These are phyloP conservation scores for Elsinoe ampelina DNA, from an alignment of 2,329 filamentous ascomycete genomes.

Conservation along the genomic window DNA sequence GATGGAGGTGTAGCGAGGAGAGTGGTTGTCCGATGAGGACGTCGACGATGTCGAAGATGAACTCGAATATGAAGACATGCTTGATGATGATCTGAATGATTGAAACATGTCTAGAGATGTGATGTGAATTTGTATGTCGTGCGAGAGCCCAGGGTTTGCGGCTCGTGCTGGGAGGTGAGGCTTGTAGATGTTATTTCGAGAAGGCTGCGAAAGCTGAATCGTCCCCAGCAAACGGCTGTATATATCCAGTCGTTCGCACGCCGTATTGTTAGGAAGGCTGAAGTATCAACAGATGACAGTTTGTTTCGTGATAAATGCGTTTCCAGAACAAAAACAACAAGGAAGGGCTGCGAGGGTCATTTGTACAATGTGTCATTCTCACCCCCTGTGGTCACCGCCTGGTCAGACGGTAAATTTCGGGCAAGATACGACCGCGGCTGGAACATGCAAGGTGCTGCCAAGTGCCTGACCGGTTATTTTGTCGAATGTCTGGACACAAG, in stretches of 20 bases:
- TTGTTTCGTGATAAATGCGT: slow-evolving; percentile 14
- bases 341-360: slow-evolving; percentile 1
- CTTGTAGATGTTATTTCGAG: slow-evolving; percentile 13
- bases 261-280: slow-evolving; percentile 8
- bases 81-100: slow-evolving; percentile 15
- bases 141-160: not conserved
- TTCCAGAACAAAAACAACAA: not conserved
- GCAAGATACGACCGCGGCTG: slow-evolving; percentile 7
- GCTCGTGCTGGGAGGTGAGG: not conserved
- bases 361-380: slow-evolving; percentile 7
- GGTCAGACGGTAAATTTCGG: slow-evolving; percentile 7
- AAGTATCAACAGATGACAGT: slow-evolving; percentile 6
- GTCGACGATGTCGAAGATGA: slow-evolving; percentile 16
- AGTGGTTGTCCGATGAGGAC: slow-evolving; percentile 15
- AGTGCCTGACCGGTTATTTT: slow-evolving; percentile 5
- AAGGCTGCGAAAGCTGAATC: slow-evolving; percentile 13
- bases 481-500: not conserved
- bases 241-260: slow-evolving; percentile 1
- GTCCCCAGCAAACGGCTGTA: slow-evolving; percentile 12
- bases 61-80: slow-evolving; percentile 15
- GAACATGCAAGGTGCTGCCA: slow-evolving; percentile 10
- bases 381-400: slow-evolving; percentile 13
- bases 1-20: slow-evolving; percentile 17
- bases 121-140: not conserved
- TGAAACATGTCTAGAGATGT: slow-evolving; percentile 6